phyloP scores from a whole-genome alignment of 2,329 filamentous ascomycete species.

The Beauveria brongniartii region DNA sequence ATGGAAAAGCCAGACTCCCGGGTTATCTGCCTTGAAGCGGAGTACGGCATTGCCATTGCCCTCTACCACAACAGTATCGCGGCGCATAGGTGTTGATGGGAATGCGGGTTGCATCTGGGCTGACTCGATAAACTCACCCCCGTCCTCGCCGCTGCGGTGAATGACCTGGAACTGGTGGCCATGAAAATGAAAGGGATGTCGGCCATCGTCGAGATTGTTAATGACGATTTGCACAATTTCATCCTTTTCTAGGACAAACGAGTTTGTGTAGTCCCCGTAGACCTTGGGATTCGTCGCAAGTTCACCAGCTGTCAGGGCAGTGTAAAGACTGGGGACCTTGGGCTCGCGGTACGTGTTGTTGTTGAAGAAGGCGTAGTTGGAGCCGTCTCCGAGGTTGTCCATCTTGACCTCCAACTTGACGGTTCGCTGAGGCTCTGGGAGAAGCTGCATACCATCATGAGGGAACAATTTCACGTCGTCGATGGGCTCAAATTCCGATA shows the following conservation, averaged over 20 bases:
- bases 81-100: constrained; percentile 50
- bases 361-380: constrained; percentile 60
- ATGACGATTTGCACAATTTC: constrained; percentile 63
- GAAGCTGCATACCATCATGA: constrained; percentile 53
- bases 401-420: constrained; percentile 58
- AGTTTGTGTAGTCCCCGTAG: constrained; percentile 59
- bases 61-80: constrained; percentile 60
- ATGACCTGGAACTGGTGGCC: constrained; percentile 67
- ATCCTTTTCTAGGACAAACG: constrained; percentile 59
- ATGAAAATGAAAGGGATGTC: constrained; percentile 73
- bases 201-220: constrained; percentile 66
- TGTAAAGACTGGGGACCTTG: constrained; percentile 75
- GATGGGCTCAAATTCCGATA: constrained; percentile 56
- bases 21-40: constrained; percentile 59
- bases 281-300: constrained; percentile 48
- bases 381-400: constrained; percentile 53
- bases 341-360: constrained; percentile 66
- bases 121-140: constrained; percentile 44
- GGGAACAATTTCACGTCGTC: constrained; percentile 70
- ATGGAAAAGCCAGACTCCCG: constrained; percentile 66
- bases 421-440: constrained; percentile 52
- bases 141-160: constrained; percentile 49
- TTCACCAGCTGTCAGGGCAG: constrained; percentile 58
- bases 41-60: constrained; percentile 62
- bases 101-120: constrained; percentile 38